Evolutionary conservation across 2,329 filamentous ascomycete genomes (phyloP), one percentile per base, ranked within the genome.

Genomic region (Myriosclerotinia duriaeana): DNA sequence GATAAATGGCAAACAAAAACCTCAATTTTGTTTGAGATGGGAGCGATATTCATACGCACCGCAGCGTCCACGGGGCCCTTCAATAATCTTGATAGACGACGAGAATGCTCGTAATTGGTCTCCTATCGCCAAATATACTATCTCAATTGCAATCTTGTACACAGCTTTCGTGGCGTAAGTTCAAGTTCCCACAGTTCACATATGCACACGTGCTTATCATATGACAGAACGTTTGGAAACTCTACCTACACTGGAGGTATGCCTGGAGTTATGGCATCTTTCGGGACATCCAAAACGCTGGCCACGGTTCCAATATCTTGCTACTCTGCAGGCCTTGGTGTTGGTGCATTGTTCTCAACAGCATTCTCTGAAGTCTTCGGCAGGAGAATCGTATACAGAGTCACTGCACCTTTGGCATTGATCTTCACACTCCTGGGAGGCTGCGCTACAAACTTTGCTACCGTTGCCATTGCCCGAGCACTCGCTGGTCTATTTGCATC

Each of bases 291-390:
- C 53, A 55, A 61, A 14, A 66, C 64, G 22, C 34, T 66, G 7
- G 64, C 68, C 9, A 59, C 68, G 7, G n/a, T 65, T 20, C 67
- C 67, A 50, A 55, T 64, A 20, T 67, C 66, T 17, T 60, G 53
- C 50, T 67, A 69, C 40, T 52, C 65, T 7, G 67, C 54, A 9
- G 67, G 67, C 17, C 65, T 69, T 15, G 66, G 65, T n/a, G 26
- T 69, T 8, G 67, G 67, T 15, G 65, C 67, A 14, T 63, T 69
- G 15, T 38, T 69, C 5, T 59, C 46, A 20, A 61, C 66, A 20
- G 58, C 68, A n/a, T 44, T 64, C 8, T 61, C 64, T 2, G 68
- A 69, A 44, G 42, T 69, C 36, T 66, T 61, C 22, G 68, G 68
- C 6, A 40, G 68, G 3, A 52, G n/a, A 20, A 53, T 66, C 34